A percentile compares a stretch with the other conserved stretches of the same genome.
phyloP scores from a whole-genome alignment of 768 basidiomycete species.

The Tricholoma furcatifolium region DNA sequence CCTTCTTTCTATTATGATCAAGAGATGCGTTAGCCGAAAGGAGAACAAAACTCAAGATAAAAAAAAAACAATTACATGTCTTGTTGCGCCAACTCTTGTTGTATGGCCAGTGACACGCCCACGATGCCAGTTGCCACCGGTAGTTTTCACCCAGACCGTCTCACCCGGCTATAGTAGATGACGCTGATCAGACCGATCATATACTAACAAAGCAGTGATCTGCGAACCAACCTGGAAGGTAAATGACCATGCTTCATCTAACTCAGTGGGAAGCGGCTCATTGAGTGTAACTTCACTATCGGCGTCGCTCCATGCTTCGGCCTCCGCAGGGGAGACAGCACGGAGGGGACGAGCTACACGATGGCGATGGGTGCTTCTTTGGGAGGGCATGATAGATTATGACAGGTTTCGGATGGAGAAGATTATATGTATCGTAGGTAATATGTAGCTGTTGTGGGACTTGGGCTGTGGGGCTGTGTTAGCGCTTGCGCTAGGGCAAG shows the following conservation, averaged over 20 bases:
- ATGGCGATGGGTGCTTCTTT: slow-evolving; percentile 4
- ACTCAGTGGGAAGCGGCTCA: slow-evolving; percentile 33
- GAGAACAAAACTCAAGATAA: neutral
- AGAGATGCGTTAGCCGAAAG: neutral
- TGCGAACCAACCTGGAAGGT: slow-evolving; percentile 44
- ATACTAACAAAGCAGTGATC: neutral
- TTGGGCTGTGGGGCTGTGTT: slow-evolving; percentile 1
- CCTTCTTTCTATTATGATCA: slow-evolving; percentile 39
- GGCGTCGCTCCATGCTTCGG: slow-evolving; percentile 32
- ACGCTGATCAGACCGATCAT: neutral
- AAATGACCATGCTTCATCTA: slow-evolving; percentile 53
- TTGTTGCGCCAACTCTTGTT: slow-evolving; percentile 43
- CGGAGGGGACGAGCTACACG: slow-evolving; percentile 19
- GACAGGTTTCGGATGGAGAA: neutral
- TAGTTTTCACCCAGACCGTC: slow-evolving; percentile 50
- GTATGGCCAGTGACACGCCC: slow-evolving; percentile 48
- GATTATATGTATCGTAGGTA: slow-evolving; percentile 3
- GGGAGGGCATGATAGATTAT: slow-evolving; percentile 14
- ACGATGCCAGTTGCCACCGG: slow-evolving; percentile 47
- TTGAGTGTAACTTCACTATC: slow-evolving; percentile 30
- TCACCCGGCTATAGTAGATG: slow-evolving; percentile 28
- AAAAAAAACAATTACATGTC: slow-evolving; percentile 35
- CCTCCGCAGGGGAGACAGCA: slow-evolving; percentile 33
- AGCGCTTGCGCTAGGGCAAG: neutral
- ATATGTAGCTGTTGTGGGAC: slow-evolving; percentile 7